A percentile compares a stretch with the other conserved stretches of the same genome.
Evolutionary conservation across 108 stramenopile species (phyloP).

Genomic region (Fragilariopsis cylindrus): DNA sequence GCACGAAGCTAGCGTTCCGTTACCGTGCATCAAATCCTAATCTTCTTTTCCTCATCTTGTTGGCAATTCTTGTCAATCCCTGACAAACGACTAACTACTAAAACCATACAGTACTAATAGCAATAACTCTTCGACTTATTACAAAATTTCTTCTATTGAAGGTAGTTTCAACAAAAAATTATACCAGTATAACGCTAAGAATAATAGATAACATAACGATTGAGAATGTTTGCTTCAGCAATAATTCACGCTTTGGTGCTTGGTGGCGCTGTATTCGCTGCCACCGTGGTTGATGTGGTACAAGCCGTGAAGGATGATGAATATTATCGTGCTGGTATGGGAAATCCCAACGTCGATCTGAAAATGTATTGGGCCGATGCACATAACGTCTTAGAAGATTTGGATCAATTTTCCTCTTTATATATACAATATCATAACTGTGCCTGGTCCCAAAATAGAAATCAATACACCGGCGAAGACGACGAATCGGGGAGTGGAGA

Average conservation of each 20-base stretch:
- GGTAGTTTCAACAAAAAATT: too few relatives aligned
- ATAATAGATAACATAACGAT: neutral
- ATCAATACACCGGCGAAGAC: slow-evolving; percentile 23
- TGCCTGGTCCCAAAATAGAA: slow-evolving; percentile 36
- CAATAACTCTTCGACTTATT: too few relatives aligned
- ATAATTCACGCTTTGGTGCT: neutral
- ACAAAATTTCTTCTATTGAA: too few relatives aligned
- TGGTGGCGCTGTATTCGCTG: neutral
- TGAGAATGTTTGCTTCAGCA: neutral
- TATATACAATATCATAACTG: slow-evolving; percentile 51
- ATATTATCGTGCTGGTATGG: slow-evolving; percentile 37
- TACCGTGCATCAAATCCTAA: too few relatives aligned
- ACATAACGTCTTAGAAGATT: slow-evolving; percentile 48
- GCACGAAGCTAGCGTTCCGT: too few relatives aligned
- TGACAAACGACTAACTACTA: too few relatives aligned
- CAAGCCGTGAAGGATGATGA: slow-evolving; percentile 37
- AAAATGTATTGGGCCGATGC: slow-evolving; percentile 54
- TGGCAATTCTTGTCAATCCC: too few relatives aligned
- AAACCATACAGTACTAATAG: too few relatives aligned
- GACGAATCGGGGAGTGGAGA: slow-evolving; percentile 31
- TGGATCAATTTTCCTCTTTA: slow-evolving; percentile 40
- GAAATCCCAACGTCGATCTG: slow-evolving; percentile 40
- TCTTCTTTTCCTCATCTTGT: too few relatives aligned
- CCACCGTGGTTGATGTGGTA: slow-evolving; percentile 5
- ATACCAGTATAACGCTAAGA: neutral